A percentile compares a stretch with the other conserved stretches of the same genome.
Evolutionary conservation across 768 basidiomycete species (phyloP).

Genomic region (Tulasnella sp.): DNA sequence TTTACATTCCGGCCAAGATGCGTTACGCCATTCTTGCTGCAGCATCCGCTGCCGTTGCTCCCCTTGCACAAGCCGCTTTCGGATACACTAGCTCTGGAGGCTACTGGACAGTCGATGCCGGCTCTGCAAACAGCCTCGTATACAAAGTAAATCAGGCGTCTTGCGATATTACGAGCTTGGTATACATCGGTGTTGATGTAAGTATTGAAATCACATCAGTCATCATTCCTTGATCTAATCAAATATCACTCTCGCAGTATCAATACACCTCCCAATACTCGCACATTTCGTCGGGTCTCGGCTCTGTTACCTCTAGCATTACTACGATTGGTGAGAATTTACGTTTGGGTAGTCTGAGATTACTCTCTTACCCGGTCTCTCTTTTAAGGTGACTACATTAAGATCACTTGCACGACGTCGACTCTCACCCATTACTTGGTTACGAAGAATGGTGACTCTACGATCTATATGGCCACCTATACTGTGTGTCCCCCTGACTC

Average conservation of each 20-base stretch:
- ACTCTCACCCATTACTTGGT: conserved; percentile 52
- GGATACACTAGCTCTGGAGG: conserved; percentile 46
- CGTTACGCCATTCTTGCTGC: conserved; percentile 3
- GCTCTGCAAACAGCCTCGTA: conserved; percentile 37
- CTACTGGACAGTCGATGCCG: conserved; percentile 46
- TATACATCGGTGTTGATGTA: conserved; percentile 41
- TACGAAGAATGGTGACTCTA: conserved; percentile 45
- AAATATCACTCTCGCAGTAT: conserved; percentile 35
- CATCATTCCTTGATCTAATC: neutral
- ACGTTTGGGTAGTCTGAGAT: no score
- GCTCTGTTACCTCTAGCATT: conserved; percentile 45
- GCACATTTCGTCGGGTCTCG: conserved; percentile 49
- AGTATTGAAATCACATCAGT: conserved; percentile 31
- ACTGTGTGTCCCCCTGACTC: neutral
- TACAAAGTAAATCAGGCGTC: conserved; percentile 43
- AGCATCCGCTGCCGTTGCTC: neutral
- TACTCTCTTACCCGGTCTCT: neutral
- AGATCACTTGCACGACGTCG: conserved; percentile 46
- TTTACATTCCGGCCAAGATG: neutral
- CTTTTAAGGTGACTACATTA: conserved; percentile 42
- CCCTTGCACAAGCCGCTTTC: conserved; percentile 41
- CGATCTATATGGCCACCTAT: conserved; percentile 48
- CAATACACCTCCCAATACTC: conserved; percentile 48
- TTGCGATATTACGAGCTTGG: conserved; percentile 49
- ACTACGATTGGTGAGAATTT: conserved; percentile 34